Percentiles rank a stretch among this genome's conserved stretches.
phyloP scores from a whole-genome alignment of 2,329 filamentous ascomycete species.

The Pyricularia grisea region DNA sequence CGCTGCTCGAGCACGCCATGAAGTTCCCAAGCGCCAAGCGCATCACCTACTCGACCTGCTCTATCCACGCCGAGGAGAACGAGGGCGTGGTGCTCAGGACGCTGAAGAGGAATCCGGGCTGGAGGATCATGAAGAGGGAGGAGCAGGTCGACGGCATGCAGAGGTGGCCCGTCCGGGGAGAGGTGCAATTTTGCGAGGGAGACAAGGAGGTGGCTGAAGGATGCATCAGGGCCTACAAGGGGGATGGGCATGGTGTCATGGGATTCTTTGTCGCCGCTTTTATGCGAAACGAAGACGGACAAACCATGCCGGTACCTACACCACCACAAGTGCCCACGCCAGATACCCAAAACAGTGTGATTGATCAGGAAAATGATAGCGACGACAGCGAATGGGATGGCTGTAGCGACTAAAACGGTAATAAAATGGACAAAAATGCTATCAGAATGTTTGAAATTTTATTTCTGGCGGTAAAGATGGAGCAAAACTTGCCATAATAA shows the following conservation, averaged over 20 bases:
- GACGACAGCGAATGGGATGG: neutral
- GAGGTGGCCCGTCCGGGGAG: conserved; percentile 63
- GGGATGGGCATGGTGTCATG: conserved; percentile 76
- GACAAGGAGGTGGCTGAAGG: conserved; percentile 50
- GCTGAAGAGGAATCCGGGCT: conserved; percentile 54
- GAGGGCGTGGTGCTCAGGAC: conserved; percentile 72
- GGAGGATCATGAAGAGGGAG: conserved; percentile 63
- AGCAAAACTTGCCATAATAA: neutral
- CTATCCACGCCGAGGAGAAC: conserved; percentile 78
- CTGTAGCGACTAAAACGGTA: neutral
- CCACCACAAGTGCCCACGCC: neutral
- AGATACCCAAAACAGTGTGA: neutral
- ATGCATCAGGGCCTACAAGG: conserved; percentile 75
- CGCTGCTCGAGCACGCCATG: conserved; percentile 76
- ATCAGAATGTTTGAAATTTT: neutral
- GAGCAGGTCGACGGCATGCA: conserved; percentile 70
- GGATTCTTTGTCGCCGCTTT: conserved; percentile 95
- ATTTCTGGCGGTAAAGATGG: neutral
- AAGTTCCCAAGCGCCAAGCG: conserved; percentile 63
- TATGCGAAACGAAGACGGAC: conserved; percentile 40
- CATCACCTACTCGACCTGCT: conserved; percentile 92
- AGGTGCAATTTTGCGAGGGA: conserved; percentile 27
- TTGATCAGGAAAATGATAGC: neutral
- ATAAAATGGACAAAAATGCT: neutral
- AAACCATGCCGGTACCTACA: neutral